Base-by-base conservation (phyloP, 805 yeast species). In the Kluyveromyces dobzhanskii region DNA sequence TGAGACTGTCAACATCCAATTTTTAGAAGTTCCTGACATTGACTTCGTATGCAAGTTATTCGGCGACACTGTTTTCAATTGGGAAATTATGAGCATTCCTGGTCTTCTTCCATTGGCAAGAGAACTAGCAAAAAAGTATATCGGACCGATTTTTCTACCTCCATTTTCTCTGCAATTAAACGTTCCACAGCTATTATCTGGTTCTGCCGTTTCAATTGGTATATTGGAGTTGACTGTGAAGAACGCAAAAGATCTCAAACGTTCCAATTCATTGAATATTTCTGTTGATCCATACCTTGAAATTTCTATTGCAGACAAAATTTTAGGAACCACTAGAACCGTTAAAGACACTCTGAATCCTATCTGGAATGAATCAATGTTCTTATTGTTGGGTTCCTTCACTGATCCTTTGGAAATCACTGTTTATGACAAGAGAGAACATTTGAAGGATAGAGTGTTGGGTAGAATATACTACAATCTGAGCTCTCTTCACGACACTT, bases 151-250 rank as follows among this genome's bases (percentile, higher is more conserved):
- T 67, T 56, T 90, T 35, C 82, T 85, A 53, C 71, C 83, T 32
- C 99, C 99, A 11, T 79, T 92, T 47, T 86, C 96, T 3, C 84
- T 88, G 70, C 95, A 92, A 66, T 66, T 92, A 57, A 92, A 94
- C 53, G 73, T 92, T 33, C 95, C 94, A 56, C 96, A 87, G 64
- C 66, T 92, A 56, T 61, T 90, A 50, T 81, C 94, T 16, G 95
- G 96, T 54, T 80, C 90, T 32, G 80, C 80, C 53, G 76, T 90
- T 27, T 81, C 97, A 5, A 70, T 86, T 49, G 99, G 99, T 64
- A 84, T 92, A 24, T 64, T 92, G 45, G 80, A 80, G 32, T 60
- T 92, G 31, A 75, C 72, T 21, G 67, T 82, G 28, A 76, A 78
- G 50, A 66, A 73, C 32, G 96, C 94, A 14, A 70, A 67, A 45